Evolutionary conservation across 164 flowering plant genomes (phyloP).

Genomic region (Protea cynaroides): DNA sequence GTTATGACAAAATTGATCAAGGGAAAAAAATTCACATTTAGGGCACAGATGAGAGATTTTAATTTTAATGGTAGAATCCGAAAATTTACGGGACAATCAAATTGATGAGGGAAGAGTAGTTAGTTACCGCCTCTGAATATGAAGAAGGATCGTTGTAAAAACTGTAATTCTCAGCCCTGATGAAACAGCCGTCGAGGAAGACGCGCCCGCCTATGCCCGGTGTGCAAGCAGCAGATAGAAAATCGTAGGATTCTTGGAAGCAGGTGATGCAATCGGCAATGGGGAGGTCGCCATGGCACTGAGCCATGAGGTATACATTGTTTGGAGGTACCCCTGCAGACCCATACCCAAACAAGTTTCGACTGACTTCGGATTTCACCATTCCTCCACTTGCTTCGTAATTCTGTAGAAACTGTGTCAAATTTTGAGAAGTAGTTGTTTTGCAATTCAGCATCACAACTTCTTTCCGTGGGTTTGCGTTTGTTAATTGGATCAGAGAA

Average conservation of each 20-base stretch:
- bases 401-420: too few relatives aligned
- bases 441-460: not conserved
- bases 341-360: conserved; percentile 4
- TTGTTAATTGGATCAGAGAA: not conserved
- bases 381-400: not conserved
- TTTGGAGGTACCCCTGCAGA: conserved; percentile 2
- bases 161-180: conserved; percentile 29
- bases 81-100: too few relatives aligned
- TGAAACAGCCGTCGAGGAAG: conserved; percentile 38
- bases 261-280: conserved; percentile 22
- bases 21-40: too few relatives aligned
- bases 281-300: conserved; percentile 34
- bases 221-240: conserved; percentile 22
- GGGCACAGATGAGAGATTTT: too few relatives aligned
- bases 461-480: not conserved
- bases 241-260: conserved; percentile 4
- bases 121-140: conserved; percentile 1
- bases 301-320: conserved; percentile 19
- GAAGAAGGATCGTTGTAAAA: conserved; percentile 16
- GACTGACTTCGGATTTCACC: conserved; percentile 2
- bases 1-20: too few relatives aligned
- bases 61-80: too few relatives aligned
- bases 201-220: conserved; percentile 31
- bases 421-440: too few relatives aligned
- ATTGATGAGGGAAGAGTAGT: too few relatives aligned